A percentile compares a stretch with the other conserved stretches of the same genome.
Evolutionary conservation across 257 asterid genomes (phyloP).

Genomic region (Penstemon eatonii): DNA sequence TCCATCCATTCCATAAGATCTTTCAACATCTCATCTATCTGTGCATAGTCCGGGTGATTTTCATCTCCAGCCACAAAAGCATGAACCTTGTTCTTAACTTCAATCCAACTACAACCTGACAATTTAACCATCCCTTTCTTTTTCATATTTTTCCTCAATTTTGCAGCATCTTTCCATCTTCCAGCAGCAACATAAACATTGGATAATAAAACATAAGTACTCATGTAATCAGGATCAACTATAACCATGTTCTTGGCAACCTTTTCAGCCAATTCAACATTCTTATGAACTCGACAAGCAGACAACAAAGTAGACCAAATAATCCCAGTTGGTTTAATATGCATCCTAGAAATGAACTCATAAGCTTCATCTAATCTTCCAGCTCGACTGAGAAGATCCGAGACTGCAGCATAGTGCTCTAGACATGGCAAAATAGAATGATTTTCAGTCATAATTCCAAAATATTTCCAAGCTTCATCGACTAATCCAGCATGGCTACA

Average conservation of each 20-base stretch:
- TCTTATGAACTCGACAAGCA: constrained; percentile 85
- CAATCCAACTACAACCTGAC: constrained; percentile 87
- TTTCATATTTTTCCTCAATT: constrained; percentile 54
- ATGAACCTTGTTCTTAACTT: constrained; percentile 63
- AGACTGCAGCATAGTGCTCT: constrained; percentile 79
- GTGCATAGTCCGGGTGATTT: constrained; percentile 55
- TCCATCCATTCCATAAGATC: constrained; percentile 54
- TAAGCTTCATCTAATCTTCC: constrained; percentile 83
- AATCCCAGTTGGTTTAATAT: constrained; percentile 57
- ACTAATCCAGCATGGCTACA: constrained; percentile 95
- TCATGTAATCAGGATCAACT: constrained; percentile 54
- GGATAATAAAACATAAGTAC: constrained; percentile 62
- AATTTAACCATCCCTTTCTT: constrained; percentile 63
- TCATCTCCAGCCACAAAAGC: constrained; percentile 69
- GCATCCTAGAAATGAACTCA: constrained; percentile 55
- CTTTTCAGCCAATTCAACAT: constrained; percentile 76
- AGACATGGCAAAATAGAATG: constrained; percentile 55
- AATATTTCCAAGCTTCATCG: constrained; percentile 68
- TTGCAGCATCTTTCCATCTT: constrained; percentile 75
- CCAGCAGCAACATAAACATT: constrained; percentile 71
- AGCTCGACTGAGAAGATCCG: constrained; percentile 87
- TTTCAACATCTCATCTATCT: constrained; percentile 44
- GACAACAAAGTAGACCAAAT: constrained; percentile 81
- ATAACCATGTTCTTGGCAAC: constrained; percentile 60
- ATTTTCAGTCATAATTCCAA: constrained; percentile 50